Evolutionary conservation across 148 eudicot species (phyloP), one percentile per base, ranked within the genome.

Genomic region (Rhododendron ovatum): DNA sequence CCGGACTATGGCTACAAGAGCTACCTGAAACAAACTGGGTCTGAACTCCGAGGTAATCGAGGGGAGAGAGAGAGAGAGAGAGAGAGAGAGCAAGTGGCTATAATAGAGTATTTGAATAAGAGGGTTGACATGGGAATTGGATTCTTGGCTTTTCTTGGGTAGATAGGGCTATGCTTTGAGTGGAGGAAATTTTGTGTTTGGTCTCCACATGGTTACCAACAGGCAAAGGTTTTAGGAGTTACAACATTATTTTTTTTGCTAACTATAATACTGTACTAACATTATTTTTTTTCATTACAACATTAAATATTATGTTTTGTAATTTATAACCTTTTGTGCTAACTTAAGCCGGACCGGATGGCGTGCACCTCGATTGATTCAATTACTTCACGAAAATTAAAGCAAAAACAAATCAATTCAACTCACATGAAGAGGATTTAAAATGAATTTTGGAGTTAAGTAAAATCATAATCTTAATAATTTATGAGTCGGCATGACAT

Each of bases 161-260:
- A 89, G 93, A 94, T 94, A 94, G 94, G 94, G 96, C 88, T 91
- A 83, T 10, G 80, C 67, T 78, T 87, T 94, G 93, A 89, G 94
- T 92, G 94, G 96, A 85, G 87, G 90, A 89, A 86, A 89, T 74
- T 6, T 89, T 33, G 90, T 30, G 83, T 90, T 74, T 90, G 33
- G 33, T 67, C 33, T 67, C 35, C 26, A 2, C 33, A n/a, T n/a
- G 30, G 73, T 63, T 67, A n/a, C 73, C 73, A 67, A 67, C 13
- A 53, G 59, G 59, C 59, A 50, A 12, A 9, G 14, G 73, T 26
- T n/a, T 67, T 26, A 1, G 14, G 33, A 65, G 69, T 61, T 24
- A n/a, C n/a, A n/a, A n/a, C n/a, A n/a, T n/a, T n/a, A n/a, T n/a
- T n/a, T n/a, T n/a, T n/a, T n/a, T n/a, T n/a, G n/a, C n/a, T n/a